These are phyloP conservation scores for Colletotrichum orchidophilum DNA, from an alignment of 2,329 filamentous ascomycete genomes.

Conservation along the genomic window DNA sequence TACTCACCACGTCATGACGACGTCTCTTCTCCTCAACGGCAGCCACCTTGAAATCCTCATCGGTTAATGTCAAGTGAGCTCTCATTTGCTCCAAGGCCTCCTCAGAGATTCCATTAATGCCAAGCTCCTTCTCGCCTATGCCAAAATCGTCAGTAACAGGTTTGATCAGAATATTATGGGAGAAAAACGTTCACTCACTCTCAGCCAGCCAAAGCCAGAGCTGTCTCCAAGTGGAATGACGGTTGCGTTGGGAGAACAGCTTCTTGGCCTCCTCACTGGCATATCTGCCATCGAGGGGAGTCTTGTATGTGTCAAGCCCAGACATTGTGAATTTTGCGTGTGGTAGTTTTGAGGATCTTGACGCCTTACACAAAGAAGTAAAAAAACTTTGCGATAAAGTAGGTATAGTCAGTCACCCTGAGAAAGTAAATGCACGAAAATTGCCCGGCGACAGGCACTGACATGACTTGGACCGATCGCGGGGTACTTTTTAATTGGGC, in stretches of 20 bases:
- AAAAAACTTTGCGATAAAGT: neutral
- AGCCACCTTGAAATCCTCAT: constrained; percentile 80
- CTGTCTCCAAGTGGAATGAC: constrained; percentile 82
- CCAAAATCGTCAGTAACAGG: neutral
- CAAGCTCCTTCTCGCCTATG: constrained; percentile 76
- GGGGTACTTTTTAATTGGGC: constrained; percentile 12
- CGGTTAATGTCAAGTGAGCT: constrained; percentile 77
- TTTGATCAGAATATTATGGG: neutral
- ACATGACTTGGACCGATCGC: constrained; percentile 20
- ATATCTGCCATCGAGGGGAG: constrained; percentile 77
- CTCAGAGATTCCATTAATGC: constrained; percentile 73
- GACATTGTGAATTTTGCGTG: neutral
- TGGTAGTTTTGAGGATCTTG: neutral
- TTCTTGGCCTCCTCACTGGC: constrained; percentile 78
- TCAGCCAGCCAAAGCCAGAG: constrained; percentile 89
- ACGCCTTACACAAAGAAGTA: neutral
- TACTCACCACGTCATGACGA: constrained; percentile 56
- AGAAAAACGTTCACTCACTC: constrained; percentile 43
- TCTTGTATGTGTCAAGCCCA: constrained; percentile 5
- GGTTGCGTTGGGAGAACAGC: constrained; percentile 81
- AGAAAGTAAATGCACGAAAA: neutral
- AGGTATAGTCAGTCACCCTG: neutral
- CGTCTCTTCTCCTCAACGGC: constrained; percentile 79
- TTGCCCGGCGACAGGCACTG: constrained; percentile 9
- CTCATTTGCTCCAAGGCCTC: constrained; percentile 83